phyloP scores from a whole-genome alignment of 371 early-diverging fungal species.

The Mortierella sp. region DNA sequence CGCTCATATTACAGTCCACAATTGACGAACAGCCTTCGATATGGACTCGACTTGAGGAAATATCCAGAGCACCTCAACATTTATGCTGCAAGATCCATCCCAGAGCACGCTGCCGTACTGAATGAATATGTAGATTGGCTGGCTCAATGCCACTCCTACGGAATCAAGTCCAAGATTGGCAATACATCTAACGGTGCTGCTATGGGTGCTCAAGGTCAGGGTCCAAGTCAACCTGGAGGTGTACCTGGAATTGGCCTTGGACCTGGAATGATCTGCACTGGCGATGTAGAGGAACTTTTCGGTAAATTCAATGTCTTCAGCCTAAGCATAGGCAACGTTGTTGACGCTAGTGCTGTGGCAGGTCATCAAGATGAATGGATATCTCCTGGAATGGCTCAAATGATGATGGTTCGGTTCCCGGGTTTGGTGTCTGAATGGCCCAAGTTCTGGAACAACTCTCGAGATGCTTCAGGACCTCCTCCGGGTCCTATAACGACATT shows the following conservation, averaged over 20 bases:
- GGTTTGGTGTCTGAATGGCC: constrained; percentile 56
- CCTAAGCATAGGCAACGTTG: constrained; percentile 38
- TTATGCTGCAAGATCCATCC: constrained; percentile 43
- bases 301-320: constrained; percentile 47
- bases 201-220: neutral
- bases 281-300: constrained; percentile 16
- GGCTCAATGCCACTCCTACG: constrained; percentile 48
- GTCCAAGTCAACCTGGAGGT: constrained; percentile 37
- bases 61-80: constrained; percentile 46
- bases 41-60: constrained; percentile 25
- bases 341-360: constrained; percentile 34
- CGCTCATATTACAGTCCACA: constrained; percentile 20
- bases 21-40: constrained; percentile 16
- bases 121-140: constrained; percentile 57
- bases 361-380: constrained; percentile 54
- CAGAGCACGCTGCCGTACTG: constrained; percentile 39
- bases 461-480: constrained; percentile 46
- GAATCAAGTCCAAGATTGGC: constrained; percentile 32
- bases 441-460: constrained; percentile 56
- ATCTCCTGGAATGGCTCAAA: constrained; percentile 53
- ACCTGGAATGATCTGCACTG: neutral
- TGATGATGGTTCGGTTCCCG: constrained; percentile 57
- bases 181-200: constrained; percentile 19
- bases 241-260: constrained; percentile 49
- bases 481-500: constrained; percentile 49